Evolutionary conservation across 495 filamentous ascomycete species (phyloP), one percentile per base, ranked within the genome.

Genomic region (Bathelium albidoporum): DNA sequence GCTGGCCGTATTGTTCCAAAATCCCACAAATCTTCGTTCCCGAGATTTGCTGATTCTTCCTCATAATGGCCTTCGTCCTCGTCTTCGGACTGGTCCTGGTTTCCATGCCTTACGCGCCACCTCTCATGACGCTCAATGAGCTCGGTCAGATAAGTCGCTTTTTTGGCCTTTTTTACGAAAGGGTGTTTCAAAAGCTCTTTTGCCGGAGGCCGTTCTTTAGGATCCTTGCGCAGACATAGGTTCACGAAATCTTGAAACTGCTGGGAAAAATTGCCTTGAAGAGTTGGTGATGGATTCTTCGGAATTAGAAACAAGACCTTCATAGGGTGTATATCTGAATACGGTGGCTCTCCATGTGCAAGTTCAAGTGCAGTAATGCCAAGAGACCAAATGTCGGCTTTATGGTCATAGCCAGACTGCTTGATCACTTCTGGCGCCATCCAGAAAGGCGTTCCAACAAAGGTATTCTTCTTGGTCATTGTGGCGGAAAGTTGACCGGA

Each of bases 401-500:
- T 98, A 76, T 95, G 91, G 70, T 97, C 93, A 75, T 98, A 98
- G 44, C 94, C 94, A 59, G 90, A 94, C 72, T 96, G 91, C 78
- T 96, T 96, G 74, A 98, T 98, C 32, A 98, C 94, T 74, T 98
- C 94, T 10, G 94, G 94, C 3, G 94, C 94, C 94, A 98, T 98
- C 94, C 94, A 98, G 75, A 97, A 98, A 0, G 94, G 94, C 1
- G 94, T 97, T 16, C 94, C 94, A 26, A 98, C 94, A 72, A 98
- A 98, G 0, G 94, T 98, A 71, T 97, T 98, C 75, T 96, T 96
- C 77, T 97, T 96, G 28, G 95, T 96, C 89, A 97, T 97, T n/a
- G 94, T 97, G 1, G 91, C 90, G 26, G 93, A 92, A n/a, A 98
- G 80, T 71, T 98, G 94, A 16, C 93, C 91, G 26, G 93, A 96